Evolutionary conservation across 805 yeast genomes (phyloP), one percentile per base, ranked within the genome.

Genomic region (Lipomyces yamanashiensis): DNA sequence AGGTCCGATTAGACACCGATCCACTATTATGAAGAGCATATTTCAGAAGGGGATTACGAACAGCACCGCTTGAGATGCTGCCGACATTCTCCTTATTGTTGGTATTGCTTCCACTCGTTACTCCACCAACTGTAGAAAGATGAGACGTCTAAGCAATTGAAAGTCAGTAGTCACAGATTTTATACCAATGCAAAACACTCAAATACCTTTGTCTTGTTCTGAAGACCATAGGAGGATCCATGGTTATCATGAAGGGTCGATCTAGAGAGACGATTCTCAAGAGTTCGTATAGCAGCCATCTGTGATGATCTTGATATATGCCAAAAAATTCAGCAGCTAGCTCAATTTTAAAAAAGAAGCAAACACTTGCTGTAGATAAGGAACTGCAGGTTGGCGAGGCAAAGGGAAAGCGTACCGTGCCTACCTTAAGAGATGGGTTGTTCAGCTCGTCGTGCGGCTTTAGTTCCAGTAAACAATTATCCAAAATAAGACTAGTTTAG

Each of bases 41-140:
- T 39, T 66, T 66, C 39, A 66, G 58, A 37, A 66, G 61, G 5
- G 69, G 69, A 47, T 65, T 60, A 13, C 69, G 69, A 47, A 54
- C 52, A 17, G 65, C 59, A n/a, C 51, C 57, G 33, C 63, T 58
- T 9, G 59, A 45, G 28, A 57, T 28, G 33, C 44, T 45, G 9
- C 40, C 53, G 15, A 40, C 36, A 19, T 64, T 66, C 34, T 63
- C 68, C 39, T 64, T 64, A 58, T 57, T 66, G 41, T 36, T 55
- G 6, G 56, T 8, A 12, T 36, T 48, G 47, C n/a, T 48, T 12
- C 13, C 37, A 34, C 34, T 48, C 13, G 49, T 34, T 21, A 45
- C 37, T 34, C 23, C 53, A 21, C 39, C 55, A 4, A 47, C 34
- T 13, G 39, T 7, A 40, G 48, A 37, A 17, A 51, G 13, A 51